Evolutionary conservation across 169 alveolate genomes (phyloP).

Genomic region (Cyclospora cayetanensis): DNA sequence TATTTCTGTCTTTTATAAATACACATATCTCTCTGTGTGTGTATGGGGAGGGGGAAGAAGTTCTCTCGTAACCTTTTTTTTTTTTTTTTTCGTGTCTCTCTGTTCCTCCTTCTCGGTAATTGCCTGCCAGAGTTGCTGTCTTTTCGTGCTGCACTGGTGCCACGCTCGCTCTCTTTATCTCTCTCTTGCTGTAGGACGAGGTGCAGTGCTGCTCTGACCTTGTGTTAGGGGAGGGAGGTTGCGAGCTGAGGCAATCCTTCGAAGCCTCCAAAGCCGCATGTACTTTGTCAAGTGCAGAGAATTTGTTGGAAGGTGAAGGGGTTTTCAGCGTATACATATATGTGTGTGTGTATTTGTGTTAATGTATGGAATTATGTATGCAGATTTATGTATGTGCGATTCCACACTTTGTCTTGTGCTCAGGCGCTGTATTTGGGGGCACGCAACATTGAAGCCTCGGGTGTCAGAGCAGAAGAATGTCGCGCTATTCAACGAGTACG

Average conservation of each 20-base stretch:
- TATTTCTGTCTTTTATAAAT: too few species aligned
- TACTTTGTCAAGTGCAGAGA: too few species aligned
- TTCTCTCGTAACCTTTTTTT: background rate
- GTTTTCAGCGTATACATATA: background rate
- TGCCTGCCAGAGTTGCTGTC: too few species aligned
- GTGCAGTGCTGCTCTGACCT: too few species aligned
- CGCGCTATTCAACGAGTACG: slow-evolving; percentile 44
- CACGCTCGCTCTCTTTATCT: too few species aligned
- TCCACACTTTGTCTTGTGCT: too few species aligned
- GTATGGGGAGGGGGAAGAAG: background rate
- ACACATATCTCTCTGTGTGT: background rate
- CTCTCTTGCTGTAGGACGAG: too few species aligned
- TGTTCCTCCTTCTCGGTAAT: background rate
- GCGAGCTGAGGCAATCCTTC: too few species aligned
- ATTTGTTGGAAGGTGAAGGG: background rate
- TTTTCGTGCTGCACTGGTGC: too few species aligned
- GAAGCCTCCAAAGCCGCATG: too few species aligned
- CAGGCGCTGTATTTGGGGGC: slow-evolving; percentile 33
- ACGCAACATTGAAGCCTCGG: slow-evolving; percentile 10
- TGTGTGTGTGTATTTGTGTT: background rate
- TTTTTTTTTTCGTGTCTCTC: background rate
- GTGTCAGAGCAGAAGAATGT: slow-evolving; percentile 59
- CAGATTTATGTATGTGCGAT: background rate
- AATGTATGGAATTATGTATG: too few species aligned
- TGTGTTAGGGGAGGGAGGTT: too few species aligned